Base-by-base conservation (phyloP, 2,329 filamentous ascomycete species). In the Cercospora citrullina region DNA sequence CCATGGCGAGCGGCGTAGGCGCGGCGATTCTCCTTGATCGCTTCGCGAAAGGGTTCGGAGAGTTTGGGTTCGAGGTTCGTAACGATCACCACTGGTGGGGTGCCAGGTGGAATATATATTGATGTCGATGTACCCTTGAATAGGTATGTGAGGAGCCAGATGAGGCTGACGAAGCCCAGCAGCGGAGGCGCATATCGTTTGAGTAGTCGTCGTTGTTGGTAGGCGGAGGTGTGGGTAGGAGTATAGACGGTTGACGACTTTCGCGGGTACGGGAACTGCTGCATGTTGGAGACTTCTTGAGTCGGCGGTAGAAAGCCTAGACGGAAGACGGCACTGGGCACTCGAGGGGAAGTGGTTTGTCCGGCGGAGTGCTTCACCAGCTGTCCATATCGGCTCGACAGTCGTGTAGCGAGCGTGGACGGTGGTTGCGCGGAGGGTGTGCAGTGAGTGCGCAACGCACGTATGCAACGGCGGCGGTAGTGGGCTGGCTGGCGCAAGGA, bases 1-100 rank as follows among this genome's bases (percentile, higher is more conserved):
- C 94, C 94, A 81, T 98, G 93, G 77, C 87, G 90, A 71, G 87
- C 86, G 7, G 94, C 95, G 81, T 98, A 99, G 70, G 91, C 86
- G 76, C 90, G 85, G 74, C 95, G 85, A 79, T 99, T 99, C 73
- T 91, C 87, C 77, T 88, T 90, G 70, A 99, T 87, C 74, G 88
- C 88, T 67, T 90, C 84, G 65, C 90, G 84, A 80, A 94, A 96
- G 51, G 83, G 84, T 36, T 87, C 82, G 75, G 87, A 88, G 74
- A 90, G 83, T 62, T 84, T 83, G 67, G 88, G 85, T 77, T 97
- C 92, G 65, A 97, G 81, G 8, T 94, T 88, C 1, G 95, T 97
- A 69, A 99, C 91, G 61, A 99, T 83, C 33, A 98, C 93, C 21
- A 88, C 84, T 30, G 83, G 80, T 39, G 88, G 80, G 5, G 83